Evolutionary conservation across 2,329 filamentous ascomycete genomes (phyloP), one percentile per base, ranked within the genome.

Genomic region (Berkeleyomyces rouxiae): DNA sequence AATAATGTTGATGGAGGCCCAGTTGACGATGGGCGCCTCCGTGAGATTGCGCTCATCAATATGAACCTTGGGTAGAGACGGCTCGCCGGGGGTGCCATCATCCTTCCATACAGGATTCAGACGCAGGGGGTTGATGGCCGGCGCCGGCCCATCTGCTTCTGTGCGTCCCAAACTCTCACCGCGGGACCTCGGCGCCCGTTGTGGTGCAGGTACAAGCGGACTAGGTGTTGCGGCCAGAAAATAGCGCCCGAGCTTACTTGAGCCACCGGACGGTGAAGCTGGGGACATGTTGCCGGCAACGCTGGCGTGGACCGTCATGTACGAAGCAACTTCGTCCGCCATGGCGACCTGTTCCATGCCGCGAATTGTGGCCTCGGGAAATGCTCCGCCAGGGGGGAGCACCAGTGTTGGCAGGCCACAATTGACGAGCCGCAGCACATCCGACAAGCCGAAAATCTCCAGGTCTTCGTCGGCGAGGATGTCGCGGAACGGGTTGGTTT

Each of bases 381-480:
- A 64, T 7, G 63, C 53, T 1, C 43, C 53, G 23, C 63, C 63
- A 0, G 63, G 63, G 9, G 63, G 63, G 2, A 64, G 33, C 5
- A 59, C 36, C 13, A 64, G 40, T 1, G 51, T 44, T 3, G 63
- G 63, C 7, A 39, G 36, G 11, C 63, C 63, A 16, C 58, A 53
- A 23, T 64, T 64, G 44, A 64, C 59, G 23, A 42, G 23, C 1
- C 39, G 23, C n/a, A 64, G 46, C 9, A 53, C 46, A 5, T 55
- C 23, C 5, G 59, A 61, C 7, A 64, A 55, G 2, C 47, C 59
- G 6, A 64, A 64, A 1, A 64, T 55, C 2, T 61, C 63, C 10
- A 64, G n/a, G 59, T 64, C 63, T 43, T 64, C 59, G 31, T 64
- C 63, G n/a, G 42, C 63, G 5, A 64, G 36, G 23, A 64, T 64